A percentile compares a stretch with the other conserved stretches of the same genome.
Evolutionary conservation across 768 basidiomycete genomes (phyloP).

Genomic region (Pilatotrama ljubarskyi): DNA sequence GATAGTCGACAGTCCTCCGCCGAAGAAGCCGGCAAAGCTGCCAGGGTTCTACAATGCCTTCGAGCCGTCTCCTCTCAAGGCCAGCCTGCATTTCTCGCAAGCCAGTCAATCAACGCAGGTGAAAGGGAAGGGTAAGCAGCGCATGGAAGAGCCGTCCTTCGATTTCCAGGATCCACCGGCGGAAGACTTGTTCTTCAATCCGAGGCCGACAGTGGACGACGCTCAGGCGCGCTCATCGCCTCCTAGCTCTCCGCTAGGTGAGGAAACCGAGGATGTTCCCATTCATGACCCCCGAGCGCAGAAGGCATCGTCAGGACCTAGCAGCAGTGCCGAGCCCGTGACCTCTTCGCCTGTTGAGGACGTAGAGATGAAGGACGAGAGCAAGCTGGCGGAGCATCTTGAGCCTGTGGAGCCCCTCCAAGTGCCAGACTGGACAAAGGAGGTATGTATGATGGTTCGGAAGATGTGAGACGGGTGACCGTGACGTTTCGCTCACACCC

Average conservation of each 20-base stretch:
- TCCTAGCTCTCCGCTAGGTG: not conserved
- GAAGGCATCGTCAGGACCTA: slow-evolving; percentile 25
- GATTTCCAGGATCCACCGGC: not conserved
- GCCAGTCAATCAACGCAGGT: slow-evolving; percentile 10
- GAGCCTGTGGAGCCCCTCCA: slow-evolving; percentile 33
- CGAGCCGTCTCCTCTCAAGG: slow-evolving; percentile 11
- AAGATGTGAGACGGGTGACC: too few relatives aligned
- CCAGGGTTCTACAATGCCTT: slow-evolving; percentile 33
- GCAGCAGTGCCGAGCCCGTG: slow-evolving; percentile 19
- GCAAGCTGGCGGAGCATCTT: not conserved
- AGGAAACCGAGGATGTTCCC: not conserved
- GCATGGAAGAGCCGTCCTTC: not conserved
- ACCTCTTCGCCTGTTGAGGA: slow-evolving; percentile 13
- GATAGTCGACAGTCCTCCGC: slow-evolving; percentile 3
- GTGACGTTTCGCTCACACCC: not conserved
- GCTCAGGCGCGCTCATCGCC: not conserved
- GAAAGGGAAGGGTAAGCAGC: slow-evolving; percentile 24
- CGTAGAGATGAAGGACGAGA: slow-evolving; percentile 34
- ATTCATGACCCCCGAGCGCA: not conserved
- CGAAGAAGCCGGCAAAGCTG: slow-evolving; percentile 24
- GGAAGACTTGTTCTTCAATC: slow-evolving; percentile 19
- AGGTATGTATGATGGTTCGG: slow-evolving; percentile 41
- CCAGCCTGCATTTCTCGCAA: slow-evolving; percentile 12
- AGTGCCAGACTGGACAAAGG: slow-evolving; percentile 51
- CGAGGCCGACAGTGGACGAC: not conserved